A percentile compares a stretch with the other conserved stretches of the same genome.
phyloP scores from a whole-genome alignment of 257 asterid species.

The Rubia yunnanensis region DNA sequence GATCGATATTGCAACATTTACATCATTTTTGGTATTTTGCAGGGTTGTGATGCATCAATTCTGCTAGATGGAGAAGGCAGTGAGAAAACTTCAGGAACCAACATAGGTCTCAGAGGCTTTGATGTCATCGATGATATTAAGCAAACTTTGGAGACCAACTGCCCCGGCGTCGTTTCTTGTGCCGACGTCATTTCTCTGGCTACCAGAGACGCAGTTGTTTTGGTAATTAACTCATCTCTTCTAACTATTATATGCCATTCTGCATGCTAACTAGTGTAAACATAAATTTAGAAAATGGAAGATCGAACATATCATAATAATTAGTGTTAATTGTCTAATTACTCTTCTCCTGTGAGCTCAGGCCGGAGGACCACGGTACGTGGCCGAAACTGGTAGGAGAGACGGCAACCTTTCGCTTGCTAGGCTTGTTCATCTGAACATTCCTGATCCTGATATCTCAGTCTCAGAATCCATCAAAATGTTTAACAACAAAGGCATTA shows the following conservation, averaged over 20 bases:
- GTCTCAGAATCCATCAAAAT: neutral
- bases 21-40: neutral
- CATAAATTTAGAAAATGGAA: too few relatives aligned
- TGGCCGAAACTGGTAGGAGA: slow-evolving; percentile 10
- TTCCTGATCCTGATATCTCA: slow-evolving; percentile 9
- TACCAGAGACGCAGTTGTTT: slow-evolving; percentile 23
- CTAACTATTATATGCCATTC: too few relatives aligned
- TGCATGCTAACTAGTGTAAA: too few relatives aligned
- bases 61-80: slow-evolving; percentile 16
- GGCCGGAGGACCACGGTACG: slow-evolving; percentile 13
- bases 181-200: slow-evolving; percentile 26
- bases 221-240: neutral
- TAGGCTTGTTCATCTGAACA: neutral
- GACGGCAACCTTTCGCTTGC: slow-evolving; percentile 12
- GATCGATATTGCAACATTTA: too few relatives aligned
- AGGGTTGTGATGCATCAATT: slow-evolving; percentile 34
- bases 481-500: neutral
- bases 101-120: slow-evolving; percentile 19
- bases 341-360: neutral
- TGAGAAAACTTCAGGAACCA: slow-evolving; percentile 18
- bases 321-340: neutral
- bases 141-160: slow-evolving; percentile 13
- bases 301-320: neutral
- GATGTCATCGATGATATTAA: slow-evolving; percentile 22
- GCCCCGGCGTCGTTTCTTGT: slow-evolving; percentile 31